Conservation (phyloP, 495 filamentous ascomycete genomes). For the Neurospora tetraspora region DNA sequence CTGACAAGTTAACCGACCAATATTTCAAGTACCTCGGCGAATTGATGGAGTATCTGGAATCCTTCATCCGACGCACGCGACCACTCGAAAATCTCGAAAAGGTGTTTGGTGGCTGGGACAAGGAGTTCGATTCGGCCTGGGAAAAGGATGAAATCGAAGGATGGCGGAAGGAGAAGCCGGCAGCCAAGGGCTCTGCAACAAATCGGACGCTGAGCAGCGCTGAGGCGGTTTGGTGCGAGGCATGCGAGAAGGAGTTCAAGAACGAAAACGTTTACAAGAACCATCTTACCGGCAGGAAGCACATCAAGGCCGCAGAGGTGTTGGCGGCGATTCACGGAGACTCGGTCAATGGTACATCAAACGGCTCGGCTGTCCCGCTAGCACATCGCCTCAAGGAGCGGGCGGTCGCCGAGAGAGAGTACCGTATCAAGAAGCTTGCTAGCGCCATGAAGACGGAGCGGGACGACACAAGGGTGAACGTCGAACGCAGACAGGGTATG, state of each 20-base stretch:
- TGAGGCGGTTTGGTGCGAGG: slow-evolving; percentile 74
- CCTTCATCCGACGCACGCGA: slow-evolving; percentile 67
- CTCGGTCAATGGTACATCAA: slow-evolving; percentile 18
- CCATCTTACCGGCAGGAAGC: slow-evolving; percentile 85
- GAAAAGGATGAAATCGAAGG: slow-evolving; percentile 64
- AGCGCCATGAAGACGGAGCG: slow-evolving; percentile 68
- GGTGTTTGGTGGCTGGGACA: slow-evolving; percentile 61
- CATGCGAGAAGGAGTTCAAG: slow-evolving; percentile 89
- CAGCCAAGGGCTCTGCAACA: slow-evolving; percentile 23
- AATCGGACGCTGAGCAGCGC: slow-evolving; percentile 43
- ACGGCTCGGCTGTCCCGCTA: slow-evolving; percentile 21
- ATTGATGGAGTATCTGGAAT: slow-evolving; percentile 72
- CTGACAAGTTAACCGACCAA: slow-evolving; percentile 77
- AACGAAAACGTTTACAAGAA: slow-evolving; percentile 90
- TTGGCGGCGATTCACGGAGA: slow-evolving; percentile 28
- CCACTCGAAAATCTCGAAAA: slow-evolving; percentile 78
- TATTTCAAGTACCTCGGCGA: slow-evolving; percentile 86
- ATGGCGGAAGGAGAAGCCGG: slow-evolving; percentile 56
- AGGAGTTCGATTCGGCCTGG: slow-evolving; percentile 80
- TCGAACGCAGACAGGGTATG: slow-evolving; percentile 91
- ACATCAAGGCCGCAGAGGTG: slow-evolving; percentile 68
- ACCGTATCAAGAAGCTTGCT: slow-evolving; percentile 65
- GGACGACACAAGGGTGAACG: slow-evolving; percentile 78
- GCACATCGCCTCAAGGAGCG: slow-evolving; percentile 68
- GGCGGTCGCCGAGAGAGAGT: slow-evolving; percentile 82